A percentile compares a stretch with the other conserved stretches of the same genome.
These are phyloP conservation scores for Globisporangium parvum DNA, from an alignment of 352 stramenopile genomes.

Conservation along the genomic window DNA sequence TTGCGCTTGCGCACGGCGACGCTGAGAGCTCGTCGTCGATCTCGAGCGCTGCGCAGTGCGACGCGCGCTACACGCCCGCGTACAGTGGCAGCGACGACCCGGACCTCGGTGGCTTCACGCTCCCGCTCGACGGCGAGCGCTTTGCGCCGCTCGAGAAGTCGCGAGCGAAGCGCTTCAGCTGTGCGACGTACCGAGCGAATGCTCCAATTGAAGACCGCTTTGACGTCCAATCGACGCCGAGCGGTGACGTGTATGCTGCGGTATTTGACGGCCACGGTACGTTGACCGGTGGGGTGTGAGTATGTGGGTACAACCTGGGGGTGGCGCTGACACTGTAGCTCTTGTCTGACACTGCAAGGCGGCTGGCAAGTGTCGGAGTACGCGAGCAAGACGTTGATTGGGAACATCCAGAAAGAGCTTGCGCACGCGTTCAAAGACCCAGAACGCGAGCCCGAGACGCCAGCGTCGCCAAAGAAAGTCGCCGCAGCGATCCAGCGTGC, in stretches of 20 bases:
- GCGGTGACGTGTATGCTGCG: conserved; percentile 79
- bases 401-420: conserved; percentile 75
- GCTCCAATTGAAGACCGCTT: conserved; percentile 82
- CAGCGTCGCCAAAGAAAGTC: conserved; percentile 42
- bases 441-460: conserved; percentile 14
- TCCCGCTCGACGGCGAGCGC: conserved; percentile 50
- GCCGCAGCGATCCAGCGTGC: conserved; percentile 69
- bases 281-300: not conserved
- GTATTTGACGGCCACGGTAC: conserved; percentile 90
- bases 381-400: conserved; percentile 64
- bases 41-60: conserved; percentile 35
- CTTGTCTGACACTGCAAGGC: conserved; percentile 18
- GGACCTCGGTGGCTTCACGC: conserved; percentile 31
- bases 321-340: not conserved
- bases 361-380: conserved; percentile 93
- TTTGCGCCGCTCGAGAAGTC: conserved; percentile 38
- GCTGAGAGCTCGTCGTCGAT: conserved; percentile 7
- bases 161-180: conserved; percentile 41
- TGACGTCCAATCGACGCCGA: conserved; percentile 53
- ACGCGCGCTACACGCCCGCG: conserved; percentile 39
- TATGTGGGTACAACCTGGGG: not conserved
- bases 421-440: conserved; percentile 36
- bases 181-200: conserved; percentile 61
- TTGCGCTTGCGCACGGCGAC: conserved; percentile 33
- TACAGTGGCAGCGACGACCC: conserved; percentile 21